Evolutionary conservation across 176 grass and related monocot species (phyloP).

Genomic region (Saccharum officinarum): DNA sequence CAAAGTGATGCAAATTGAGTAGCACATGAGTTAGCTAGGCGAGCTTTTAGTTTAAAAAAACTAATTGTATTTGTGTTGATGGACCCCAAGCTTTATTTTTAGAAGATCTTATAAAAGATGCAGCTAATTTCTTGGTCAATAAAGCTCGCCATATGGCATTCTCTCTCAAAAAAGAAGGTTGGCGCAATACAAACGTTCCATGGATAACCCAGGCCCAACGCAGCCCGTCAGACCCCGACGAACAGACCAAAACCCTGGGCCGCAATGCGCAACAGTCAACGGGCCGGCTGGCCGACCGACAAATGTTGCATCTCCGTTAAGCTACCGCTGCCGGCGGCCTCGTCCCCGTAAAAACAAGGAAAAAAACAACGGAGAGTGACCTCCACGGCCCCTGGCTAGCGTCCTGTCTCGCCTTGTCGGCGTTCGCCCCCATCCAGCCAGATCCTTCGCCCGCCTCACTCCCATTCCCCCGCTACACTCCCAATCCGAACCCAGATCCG

Average conservation of each 20-base stretch:
- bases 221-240: background rate
- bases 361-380: background rate
- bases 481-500: conserved; percentile 41
- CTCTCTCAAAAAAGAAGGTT: no score
- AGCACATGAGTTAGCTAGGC: no score
- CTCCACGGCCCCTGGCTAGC: background rate
- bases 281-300: background rate
- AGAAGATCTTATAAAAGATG: no score
- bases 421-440: conserved; percentile 14
- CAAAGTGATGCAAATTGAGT: no score
- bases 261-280: background rate
- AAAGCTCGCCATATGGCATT: no score
- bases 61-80: no score
- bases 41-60: no score
- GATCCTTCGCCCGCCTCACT: conserved; percentile 23
- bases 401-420: conserved; percentile 32
- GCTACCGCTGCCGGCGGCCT: background rate
- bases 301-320: background rate
- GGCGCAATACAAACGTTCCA: no score
- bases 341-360: background rate
- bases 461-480: conserved; percentile 7
- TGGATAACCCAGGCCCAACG: background rate
- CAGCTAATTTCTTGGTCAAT: no score
- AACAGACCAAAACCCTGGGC: background rate
- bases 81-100: no score